Base-by-base conservation (phyloP, 208 protist species). In the Acanthamoeba royreba region DNA sequence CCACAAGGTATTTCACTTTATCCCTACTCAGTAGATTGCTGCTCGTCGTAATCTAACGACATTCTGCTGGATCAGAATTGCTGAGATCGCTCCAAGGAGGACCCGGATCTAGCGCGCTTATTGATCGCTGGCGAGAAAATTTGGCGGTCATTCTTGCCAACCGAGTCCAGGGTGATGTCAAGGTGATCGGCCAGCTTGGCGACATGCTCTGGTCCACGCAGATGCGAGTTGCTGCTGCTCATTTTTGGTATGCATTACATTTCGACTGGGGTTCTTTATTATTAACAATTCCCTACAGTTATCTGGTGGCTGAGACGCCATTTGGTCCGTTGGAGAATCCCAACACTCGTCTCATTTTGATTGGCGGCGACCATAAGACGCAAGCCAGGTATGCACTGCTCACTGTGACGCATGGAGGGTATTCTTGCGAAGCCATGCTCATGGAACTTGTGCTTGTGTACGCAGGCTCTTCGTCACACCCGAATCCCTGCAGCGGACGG, bases 101-200 rank as follows among this genome's bases (percentile, higher is more conserved):
- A 8, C 4, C 61, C n/a, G 61, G 61, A 0, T 46, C 38, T 13
- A 85, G 40, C 45, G 40, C 90, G 22, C 31, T 45, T 25, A n/a
- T 93, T 8, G 90, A 93, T 35, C 52, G 90, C 28, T 93, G 90
- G 90, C 52, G 90, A 43, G 90, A 93, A 43, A 93, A 93, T 31
- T 25, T 93, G 38, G 90, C 90, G n/a, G 33, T 86, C 15, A 74
- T 93, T 43, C 19, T 93, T 17, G 58, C 90, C 49, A 93, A 93
- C 90, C 47, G 61, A 25, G 49, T 47, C 9, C 38, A 22, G 35
- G 61, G 52, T 38, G 90, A 93, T 38, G 40, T 74, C 42, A 47
- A 46, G 38, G 90, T 93, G n/a, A 93, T 93, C 38, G 90, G 90
- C 38, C 69, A 93, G 43, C 66, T 93, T n/a, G 90, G 90, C 22